Conservation (phyloP, 1,284 basidiomycete species). For the Coriolopsis trogii region DNA sequence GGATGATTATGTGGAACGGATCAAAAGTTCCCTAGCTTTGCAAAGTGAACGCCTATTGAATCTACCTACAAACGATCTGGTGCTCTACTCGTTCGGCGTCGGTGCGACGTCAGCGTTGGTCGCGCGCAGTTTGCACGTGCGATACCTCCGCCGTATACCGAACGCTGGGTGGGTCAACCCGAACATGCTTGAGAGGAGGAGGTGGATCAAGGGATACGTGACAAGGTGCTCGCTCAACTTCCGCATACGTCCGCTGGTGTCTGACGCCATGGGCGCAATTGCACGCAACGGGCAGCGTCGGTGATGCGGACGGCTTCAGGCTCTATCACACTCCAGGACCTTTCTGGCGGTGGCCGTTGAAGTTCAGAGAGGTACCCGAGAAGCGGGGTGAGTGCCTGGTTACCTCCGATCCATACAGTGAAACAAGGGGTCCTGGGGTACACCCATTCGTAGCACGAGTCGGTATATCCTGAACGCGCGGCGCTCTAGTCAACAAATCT, state of each 20-base stretch:
- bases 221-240: slow-evolving; percentile 55
- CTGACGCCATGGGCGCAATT: not conserved
- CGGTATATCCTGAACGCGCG: no score
- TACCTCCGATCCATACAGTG: no score
- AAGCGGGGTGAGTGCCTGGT: slow-evolving; percentile 1
- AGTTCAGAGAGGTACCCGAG: slow-evolving; percentile 65
- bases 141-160: slow-evolving; percentile 61
- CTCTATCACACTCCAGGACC: slow-evolving; percentile 84
- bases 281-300: slow-evolving; percentile 55
- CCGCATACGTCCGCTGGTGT: slow-evolving; percentile 4
- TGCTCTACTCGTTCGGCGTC: no score
- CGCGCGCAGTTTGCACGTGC: slow-evolving; percentile 43
- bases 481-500: no score
- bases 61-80: no score
- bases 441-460: no score
- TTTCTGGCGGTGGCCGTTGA: slow-evolving; percentile 74
- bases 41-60: no score
- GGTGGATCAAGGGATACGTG: slow-evolving; percentile 74
- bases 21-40: no score
- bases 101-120: no score
- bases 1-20: no score
- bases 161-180: slow-evolving; percentile 70
- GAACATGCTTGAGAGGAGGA: slow-evolving; percentile 51
- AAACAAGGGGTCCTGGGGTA: no score
- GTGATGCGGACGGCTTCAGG: slow-evolving; percentile 81